A percentile compares a stretch with the other conserved stretches of the same genome.
phyloP scores from a whole-genome alignment of 176 grass and related monocot species.

The Triticum urartu region DNA sequence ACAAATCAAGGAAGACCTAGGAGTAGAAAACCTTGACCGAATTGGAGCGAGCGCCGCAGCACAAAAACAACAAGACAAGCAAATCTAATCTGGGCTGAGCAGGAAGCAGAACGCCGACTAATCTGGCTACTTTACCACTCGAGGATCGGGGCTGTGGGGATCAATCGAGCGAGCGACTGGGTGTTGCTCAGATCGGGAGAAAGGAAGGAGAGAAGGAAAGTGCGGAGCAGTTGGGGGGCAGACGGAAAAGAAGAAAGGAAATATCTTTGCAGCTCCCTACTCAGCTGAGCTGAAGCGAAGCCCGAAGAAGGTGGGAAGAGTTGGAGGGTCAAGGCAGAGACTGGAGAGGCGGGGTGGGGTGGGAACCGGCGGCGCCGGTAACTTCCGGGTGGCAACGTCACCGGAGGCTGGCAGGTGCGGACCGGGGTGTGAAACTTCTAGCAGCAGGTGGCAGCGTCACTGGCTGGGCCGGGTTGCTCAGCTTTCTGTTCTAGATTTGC shows the following conservation, averaged over 20 bases:
- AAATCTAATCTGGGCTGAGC: conserved; percentile 26
- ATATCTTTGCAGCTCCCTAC: conserved; percentile 13
- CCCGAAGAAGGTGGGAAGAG: not conserved
- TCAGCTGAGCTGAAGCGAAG: not conserved
- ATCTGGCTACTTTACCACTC: not conserved
- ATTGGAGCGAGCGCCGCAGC: not conserved
- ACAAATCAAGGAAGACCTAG: not conserved
- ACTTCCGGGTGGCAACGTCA: not conserved
- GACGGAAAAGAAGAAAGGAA: not conserved
- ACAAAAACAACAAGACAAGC: conserved; percentile 17
- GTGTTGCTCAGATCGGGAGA: conserved; percentile 28
- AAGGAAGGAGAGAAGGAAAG: not conserved
- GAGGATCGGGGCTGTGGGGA: not conserved
- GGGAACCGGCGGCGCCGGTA: conserved; percentile 12
- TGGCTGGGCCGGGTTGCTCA: no score
- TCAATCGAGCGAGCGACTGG: not conserved
- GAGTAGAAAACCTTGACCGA: conserved; percentile 5
- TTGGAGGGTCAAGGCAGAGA: not conserved
- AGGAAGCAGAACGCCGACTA: conserved; percentile 8
- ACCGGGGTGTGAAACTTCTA: not conserved
- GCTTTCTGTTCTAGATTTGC: no score
- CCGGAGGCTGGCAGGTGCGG: not conserved
- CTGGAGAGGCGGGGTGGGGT: not conserved
- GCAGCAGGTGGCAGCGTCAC: no score
- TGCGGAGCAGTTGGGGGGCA: not conserved